Conservation (phyloP, 176 grass and related monocot species). For the Dendrocalamus sinicus region DNA sequence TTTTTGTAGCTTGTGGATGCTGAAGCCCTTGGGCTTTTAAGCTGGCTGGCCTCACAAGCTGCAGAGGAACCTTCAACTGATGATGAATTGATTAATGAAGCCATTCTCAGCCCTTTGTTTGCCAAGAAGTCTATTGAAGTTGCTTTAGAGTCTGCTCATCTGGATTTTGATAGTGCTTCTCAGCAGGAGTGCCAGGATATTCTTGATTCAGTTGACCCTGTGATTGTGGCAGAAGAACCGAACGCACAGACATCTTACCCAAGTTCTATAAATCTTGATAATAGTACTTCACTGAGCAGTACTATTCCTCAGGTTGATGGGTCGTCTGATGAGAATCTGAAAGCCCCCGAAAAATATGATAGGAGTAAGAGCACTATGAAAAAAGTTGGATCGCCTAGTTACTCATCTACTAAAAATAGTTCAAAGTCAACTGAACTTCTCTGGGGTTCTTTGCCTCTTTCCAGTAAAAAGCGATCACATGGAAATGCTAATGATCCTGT, state of each 20-base stretch:
- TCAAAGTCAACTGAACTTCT: slow-evolving; percentile 57
- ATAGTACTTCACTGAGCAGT: slow-evolving; percentile 47
- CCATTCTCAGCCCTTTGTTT: slow-evolving; percentile 81
- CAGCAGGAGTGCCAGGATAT: slow-evolving; percentile 95
- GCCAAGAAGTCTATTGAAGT: slow-evolving; percentile 67
- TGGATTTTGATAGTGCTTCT: slow-evolving; percentile 85
- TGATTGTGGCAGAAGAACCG: slow-evolving; percentile 40
- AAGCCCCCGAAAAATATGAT: slow-evolving; percentile 44
- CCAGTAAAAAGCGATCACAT: slow-evolving; percentile 50
- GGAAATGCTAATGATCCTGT: slow-evolving; percentile 41
- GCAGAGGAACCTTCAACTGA: slow-evolving; percentile 75
- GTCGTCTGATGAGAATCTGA: slow-evolving; percentile 66
- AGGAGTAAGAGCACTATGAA: slow-evolving; percentile 48
- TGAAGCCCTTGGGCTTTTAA: slow-evolving; percentile 86
- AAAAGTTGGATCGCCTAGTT: slow-evolving; percentile 23
- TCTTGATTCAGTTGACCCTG: slow-evolving; percentile 79
- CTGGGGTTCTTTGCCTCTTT: slow-evolving; percentile 79
- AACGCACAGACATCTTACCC: slow-evolving; percentile 41
- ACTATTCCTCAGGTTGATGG: slow-evolving; percentile 89
- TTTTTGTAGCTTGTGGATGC: slow-evolving; percentile 68
- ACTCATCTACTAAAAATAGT: slow-evolving; percentile 39
- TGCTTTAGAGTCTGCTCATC: slow-evolving; percentile 79
- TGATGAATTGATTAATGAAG: slow-evolving; percentile 81
- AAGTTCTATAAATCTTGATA: slow-evolving; percentile 33
- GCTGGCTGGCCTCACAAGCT: slow-evolving; percentile 87